Percentiles rank a stretch among this genome's conserved stretches.
Conservation (phyloP, 768 basidiomycete genomes). For the Termitomyces sp. region DNA sequence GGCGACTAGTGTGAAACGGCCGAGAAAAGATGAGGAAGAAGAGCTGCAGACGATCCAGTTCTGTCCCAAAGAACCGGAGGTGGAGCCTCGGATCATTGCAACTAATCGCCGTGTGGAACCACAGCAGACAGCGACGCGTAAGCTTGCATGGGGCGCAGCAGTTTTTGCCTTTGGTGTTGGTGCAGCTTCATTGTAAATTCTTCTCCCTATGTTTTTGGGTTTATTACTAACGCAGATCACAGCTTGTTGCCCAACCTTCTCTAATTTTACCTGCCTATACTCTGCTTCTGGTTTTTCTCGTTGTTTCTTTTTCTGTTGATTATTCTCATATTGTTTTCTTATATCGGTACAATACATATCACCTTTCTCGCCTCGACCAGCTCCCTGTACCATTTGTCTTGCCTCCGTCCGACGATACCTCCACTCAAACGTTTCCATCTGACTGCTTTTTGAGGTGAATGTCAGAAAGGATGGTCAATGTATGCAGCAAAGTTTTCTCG, state of each 20-base stretch:
- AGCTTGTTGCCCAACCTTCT: constrained; percentile 57
- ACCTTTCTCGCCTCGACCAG: constrained; percentile 7
- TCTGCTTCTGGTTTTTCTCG: neutral
- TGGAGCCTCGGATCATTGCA: constrained; percentile 42
- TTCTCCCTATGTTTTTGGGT: neutral
- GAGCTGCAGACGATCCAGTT: constrained; percentile 35
- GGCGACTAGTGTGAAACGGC: constrained; percentile 41
- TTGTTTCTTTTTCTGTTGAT: neutral
- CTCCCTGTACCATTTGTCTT: constrained; percentile 12
- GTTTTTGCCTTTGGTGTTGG: constrained; percentile 81
- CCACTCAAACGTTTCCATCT: neutral
- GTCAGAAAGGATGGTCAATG: constrained; percentile 5
- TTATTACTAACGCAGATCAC: constrained; percentile 1
- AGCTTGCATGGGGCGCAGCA: constrained; percentile 77
- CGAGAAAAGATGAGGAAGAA: constrained; percentile 50
- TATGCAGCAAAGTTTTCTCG: constrained; percentile 12
- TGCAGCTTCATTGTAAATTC: constrained; percentile 57
- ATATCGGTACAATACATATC: neutral
- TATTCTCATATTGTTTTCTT: neutral
- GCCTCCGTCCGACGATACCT: constrained; percentile 5
- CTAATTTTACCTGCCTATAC: constrained; percentile 15
- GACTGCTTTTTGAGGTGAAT: constrained; percentile 4
- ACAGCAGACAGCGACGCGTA: constrained; percentile 64
- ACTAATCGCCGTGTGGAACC: constrained; percentile 60
- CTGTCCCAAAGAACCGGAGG: constrained; percentile 66